A percentile compares a stretch with the other conserved stretches of the same genome.
Conservation (phyloP, 345 rosid species). For the Boechera divaricarpa region DNA sequence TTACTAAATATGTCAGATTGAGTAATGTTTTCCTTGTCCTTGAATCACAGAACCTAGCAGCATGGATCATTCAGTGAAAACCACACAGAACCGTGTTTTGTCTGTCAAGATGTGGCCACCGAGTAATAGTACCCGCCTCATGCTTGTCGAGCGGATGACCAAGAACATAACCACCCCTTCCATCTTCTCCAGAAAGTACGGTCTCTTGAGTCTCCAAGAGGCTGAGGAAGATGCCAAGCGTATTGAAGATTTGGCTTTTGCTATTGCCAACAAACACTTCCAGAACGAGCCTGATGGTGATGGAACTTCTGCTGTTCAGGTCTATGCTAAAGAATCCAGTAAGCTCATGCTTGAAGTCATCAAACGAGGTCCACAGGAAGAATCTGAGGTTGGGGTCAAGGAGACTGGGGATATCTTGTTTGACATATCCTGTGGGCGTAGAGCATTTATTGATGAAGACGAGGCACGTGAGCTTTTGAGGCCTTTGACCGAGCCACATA, state of each 20-base stretch:
- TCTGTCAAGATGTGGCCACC: constrained; percentile 94
- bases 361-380: constrained; percentile 66
- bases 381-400: constrained; percentile 45
- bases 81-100: constrained; percentile 51
- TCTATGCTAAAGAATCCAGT: constrained; percentile 90
- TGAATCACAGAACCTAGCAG: constrained; percentile 45
- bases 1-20: background rate
- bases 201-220: constrained; percentile 64
- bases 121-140: constrained; percentile 71
- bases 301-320: constrained; percentile 88
- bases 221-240: constrained; percentile 77
- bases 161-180: constrained; percentile 79
- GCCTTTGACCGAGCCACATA: constrained; percentile 61
- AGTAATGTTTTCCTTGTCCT: background rate
- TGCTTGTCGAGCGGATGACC: constrained; percentile 77
- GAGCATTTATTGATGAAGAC: constrained; percentile 76
- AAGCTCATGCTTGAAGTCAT: constrained; percentile 80
- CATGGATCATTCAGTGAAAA: constrained; percentile 59
- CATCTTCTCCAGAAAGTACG: constrained; percentile 81
- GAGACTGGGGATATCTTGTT: constrained; percentile 50
- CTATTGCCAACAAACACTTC: constrained; percentile 63
- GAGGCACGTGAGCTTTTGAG: constrained; percentile 74
- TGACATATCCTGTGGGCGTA: constrained; percentile 75
- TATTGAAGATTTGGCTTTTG: constrained; percentile 75
- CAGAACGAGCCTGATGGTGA: constrained; percentile 92